These are phyloP conservation scores for Talaromyces sp. DNA, from an alignment of 2,329 filamentous ascomycete genomes.

Conservation along the genomic window DNA sequence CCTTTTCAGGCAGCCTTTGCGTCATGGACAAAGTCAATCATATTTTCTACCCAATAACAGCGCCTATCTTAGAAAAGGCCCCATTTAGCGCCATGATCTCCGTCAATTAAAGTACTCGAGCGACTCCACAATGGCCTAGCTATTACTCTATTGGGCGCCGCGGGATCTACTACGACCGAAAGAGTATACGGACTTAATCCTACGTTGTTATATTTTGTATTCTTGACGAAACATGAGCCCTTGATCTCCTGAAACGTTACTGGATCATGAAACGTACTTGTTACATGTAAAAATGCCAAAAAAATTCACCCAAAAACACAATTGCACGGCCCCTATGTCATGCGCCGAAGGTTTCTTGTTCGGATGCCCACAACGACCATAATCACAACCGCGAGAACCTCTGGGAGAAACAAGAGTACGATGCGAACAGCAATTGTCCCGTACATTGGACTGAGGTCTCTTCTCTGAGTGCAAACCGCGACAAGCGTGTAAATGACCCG, in stretches of 20 bases:
- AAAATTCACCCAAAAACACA: too few species aligned
- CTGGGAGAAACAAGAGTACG: conserved; percentile 22
- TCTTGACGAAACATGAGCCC: too few species aligned
- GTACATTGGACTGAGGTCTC: conserved; percentile 16
- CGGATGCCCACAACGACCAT: conserved; percentile 17
- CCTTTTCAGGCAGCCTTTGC: neutral
- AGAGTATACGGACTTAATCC: too few species aligned
- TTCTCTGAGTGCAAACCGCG: conserved; percentile 14
- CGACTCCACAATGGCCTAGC: neutral
- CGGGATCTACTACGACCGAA: too few species aligned
- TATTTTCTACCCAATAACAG: neutral
- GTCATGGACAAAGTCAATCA: neutral
- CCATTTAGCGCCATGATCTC: neutral
- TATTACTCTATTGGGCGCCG: neutral
- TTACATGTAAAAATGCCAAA: too few species aligned
- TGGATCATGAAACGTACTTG: too few species aligned
- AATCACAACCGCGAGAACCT: conserved; percentile 15
- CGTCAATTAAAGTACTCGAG: neutral
- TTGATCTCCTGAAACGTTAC: too few species aligned
- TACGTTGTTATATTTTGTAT: too few species aligned
- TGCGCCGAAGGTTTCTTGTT: conserved; percentile 12
- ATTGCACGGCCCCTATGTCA: neutral
- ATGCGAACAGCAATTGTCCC: conserved; percentile 18
- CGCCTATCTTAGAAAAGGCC: neutral
- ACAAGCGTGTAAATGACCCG: conserved; percentile 20